Evolutionary conservation across 202 grass and related monocot genomes (phyloP), one percentile per base, ranked within the genome.

Genomic region (Elaeis oleifera): DNA sequence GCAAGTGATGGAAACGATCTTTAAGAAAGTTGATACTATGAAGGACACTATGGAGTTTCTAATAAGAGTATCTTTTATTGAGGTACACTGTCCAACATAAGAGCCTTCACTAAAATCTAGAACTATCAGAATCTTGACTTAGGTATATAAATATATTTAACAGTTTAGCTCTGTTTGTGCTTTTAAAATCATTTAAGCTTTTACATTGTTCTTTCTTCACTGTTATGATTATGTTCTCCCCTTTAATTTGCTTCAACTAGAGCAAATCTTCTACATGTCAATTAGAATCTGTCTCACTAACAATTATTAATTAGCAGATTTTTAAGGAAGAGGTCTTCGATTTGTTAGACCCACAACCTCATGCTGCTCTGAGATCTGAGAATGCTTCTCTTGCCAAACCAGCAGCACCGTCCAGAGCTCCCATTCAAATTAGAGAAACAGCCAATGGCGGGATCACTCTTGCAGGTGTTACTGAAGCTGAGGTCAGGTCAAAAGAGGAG

Each of bases 311-410:
- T 44, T 44, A 44, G 57, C 80, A 97, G 94, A 97, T 97, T 71
- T 97, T 97, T 63, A 97, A 97, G 76, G 94, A 97, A 60, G 88
- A 97, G 70, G 94, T 97, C 8, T 97, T 86, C 60, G 94, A 97
- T 86, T 85, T 97, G 54, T 77, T 92, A 8, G 88, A 92, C 66
- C 15, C 77, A 13, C 70, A 73, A 70, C 75, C 69, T 70, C 67
- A 76, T 72, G 76, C 74, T 65, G 49, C 61, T 73, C 39, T 27
- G 68, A 95, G 60, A 69, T 18, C 50, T 78, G 94, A 97, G 60
- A 29, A 59, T 51, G 71, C 68, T 29, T 55, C 68, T 65, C 16
- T 70, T 61, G 74, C 76, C 32, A 92, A 83, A 75, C 57, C 81
- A 56, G 49, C 71, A n/a, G 63, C 69, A 16, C 79, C 69, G 64